Evolutionary conservation across 345 rosid genomes (phyloP), one percentile per base, ranked within the genome.

Genomic region (Aethionema arabicum): DNA sequence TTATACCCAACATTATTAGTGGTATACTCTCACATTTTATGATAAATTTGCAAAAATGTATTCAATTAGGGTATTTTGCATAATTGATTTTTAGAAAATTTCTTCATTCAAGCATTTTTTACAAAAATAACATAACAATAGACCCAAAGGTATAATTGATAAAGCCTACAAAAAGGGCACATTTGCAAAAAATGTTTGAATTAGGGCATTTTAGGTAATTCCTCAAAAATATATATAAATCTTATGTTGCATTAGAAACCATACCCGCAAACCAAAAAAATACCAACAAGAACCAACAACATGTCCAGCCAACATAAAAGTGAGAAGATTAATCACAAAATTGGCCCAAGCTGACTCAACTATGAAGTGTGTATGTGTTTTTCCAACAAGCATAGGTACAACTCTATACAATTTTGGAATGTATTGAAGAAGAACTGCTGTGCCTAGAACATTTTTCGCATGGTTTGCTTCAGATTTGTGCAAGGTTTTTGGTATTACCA

Each of bases 331-430:
- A 36, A 88, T 85, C 57, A 85, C 76, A 66, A 92, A 88, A 67
- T 83, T 92, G 49, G 84, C 89, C 93, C 89, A 78, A 42, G 93
- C 91, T 2, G 95, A 86, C 84, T 92, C 93, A 78, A 92, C 85
- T 59, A 86, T 75, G 66, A 88, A 85, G 46, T 89, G 87, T 0
- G 65, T 74, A 5, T 89, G 82, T 56, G 98, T 80, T 67, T 76
- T 86, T 7, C 98, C 96, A 61, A 82, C 81, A 67, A 92, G 77
- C 74, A 82, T 53, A 46, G 95, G 95, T 32, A 81, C 57, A 66
- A 92, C 74, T 56, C 92, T 82, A 56, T 66, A 86, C 67, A 92
- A 54, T 70, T 87, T 85, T 58, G 95, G 95, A 59, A 81, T 50
- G 61, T 88, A 85, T 55, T 92, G 96, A 63, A 81, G 21, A 71